Conservation (phyloP, 176 grass and related monocot genomes). For the Musa troglodytarum region DNA sequence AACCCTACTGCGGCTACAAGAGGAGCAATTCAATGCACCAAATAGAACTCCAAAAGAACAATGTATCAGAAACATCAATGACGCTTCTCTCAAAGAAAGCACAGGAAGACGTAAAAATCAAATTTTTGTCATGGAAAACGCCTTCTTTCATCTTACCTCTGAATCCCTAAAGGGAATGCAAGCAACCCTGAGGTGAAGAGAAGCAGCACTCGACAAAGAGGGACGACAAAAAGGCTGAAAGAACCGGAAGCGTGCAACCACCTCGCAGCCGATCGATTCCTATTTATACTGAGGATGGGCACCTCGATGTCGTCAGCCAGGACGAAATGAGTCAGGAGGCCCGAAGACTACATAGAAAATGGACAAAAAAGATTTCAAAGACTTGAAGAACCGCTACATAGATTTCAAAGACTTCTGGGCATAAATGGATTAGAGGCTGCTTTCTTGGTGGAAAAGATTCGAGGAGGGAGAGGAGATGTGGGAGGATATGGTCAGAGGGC, state of each 20-base stretch:
- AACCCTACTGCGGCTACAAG: neutral
- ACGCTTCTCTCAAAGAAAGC: neutral
- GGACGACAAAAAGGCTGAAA: neutral
- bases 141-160: neutral
- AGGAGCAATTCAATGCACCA: neutral
- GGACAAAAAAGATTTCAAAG: neutral
- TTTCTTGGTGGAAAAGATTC: neutral
- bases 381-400: neutral
- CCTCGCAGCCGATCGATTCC: neutral
- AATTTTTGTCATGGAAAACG: neutral
- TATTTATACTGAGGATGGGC: neutral
- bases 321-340: neutral
- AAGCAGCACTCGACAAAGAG: neutral
- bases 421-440: neutral
- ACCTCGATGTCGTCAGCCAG: neutral
- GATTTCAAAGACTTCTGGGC: no score
- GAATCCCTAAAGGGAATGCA: neutral
- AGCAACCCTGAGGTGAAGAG: neutral
- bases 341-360: neutral
- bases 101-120: neutral
- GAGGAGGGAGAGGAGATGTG: neutral
- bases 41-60: neutral
- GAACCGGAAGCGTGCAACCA: neutral
- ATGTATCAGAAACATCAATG: neutral
- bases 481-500: neutral